phyloP scores from a whole-genome alignment of 495 filamentous ascomycete species.

The Extremus antarcticus region DNA sequence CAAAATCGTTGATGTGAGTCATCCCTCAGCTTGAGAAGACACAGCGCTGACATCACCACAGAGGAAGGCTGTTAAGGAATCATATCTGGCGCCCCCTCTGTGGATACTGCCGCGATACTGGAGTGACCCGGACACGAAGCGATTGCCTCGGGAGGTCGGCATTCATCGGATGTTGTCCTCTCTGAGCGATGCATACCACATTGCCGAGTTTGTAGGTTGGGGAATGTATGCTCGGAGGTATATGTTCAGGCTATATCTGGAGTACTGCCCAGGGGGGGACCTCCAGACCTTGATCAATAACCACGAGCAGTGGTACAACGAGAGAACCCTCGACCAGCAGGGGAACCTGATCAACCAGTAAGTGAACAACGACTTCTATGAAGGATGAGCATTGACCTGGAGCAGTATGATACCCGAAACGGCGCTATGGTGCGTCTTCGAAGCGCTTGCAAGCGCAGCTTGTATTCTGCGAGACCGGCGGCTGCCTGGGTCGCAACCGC shows the following conservation, averaged over 20 bases:
- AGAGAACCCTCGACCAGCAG: background rate
- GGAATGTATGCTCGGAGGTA: background rate
- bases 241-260: background rate
- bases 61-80: background rate
- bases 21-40: background rate
- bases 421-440: constrained; percentile 1
- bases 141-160: background rate
- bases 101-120: background rate
- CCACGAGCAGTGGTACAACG: background rate
- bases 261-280: background rate
- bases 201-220: background rate
- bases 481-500: background rate
- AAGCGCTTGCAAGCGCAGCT: background rate
- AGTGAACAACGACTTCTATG: background rate
- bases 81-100: background rate
- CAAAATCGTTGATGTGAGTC: background rate
- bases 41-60: background rate
- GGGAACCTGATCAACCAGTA: background rate
- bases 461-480: background rate
- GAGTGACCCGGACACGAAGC: background rate
- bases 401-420: background rate
- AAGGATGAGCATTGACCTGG: background rate
- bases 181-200: background rate
- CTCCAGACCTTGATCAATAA: background rate
- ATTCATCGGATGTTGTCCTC: background rate